phyloP scores from a whole-genome alignment of 257 asterid genomes.

The Ballota nigra region DNA sequence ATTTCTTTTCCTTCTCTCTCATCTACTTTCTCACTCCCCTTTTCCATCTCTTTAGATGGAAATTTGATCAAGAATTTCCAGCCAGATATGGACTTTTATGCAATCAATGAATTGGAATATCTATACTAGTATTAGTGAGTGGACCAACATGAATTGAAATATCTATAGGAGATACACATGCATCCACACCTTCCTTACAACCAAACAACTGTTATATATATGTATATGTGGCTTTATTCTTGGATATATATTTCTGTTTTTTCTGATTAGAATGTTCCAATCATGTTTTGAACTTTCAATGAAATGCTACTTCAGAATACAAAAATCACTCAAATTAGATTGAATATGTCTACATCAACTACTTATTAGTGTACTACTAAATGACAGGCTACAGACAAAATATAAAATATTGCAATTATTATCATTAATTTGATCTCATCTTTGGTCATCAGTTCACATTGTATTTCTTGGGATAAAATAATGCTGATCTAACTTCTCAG shows the following conservation, averaged over 20 bases:
- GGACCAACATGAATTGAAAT: background rate
- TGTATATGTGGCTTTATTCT: background rate
- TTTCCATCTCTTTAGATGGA: background rate
- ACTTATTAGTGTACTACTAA: background rate
- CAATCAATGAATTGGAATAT: constrained; percentile 13
- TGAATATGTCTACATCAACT: background rate
- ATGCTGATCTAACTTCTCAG: background rate
- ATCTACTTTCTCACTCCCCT: background rate
- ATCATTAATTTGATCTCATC: background rate
- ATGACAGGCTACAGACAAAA: background rate
- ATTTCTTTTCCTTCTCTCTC: background rate
- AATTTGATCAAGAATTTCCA: background rate
- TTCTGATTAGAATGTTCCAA: background rate
- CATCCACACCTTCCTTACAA: too few species aligned
- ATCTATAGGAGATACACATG: background rate
- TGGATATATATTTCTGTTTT: too few species aligned
- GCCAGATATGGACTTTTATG: background rate
- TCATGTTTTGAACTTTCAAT: too few species aligned
- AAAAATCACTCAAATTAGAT: background rate
- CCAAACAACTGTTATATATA: too few species aligned
- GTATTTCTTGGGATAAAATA: background rate
- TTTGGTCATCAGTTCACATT: constrained; percentile 9
- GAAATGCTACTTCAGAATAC: too few species aligned
- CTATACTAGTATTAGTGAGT: background rate
- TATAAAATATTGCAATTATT: background rate